phyloP scores from a whole-genome alignment of 495 filamentous ascomycete species.

The Lineolata rhizophorae region DNA sequence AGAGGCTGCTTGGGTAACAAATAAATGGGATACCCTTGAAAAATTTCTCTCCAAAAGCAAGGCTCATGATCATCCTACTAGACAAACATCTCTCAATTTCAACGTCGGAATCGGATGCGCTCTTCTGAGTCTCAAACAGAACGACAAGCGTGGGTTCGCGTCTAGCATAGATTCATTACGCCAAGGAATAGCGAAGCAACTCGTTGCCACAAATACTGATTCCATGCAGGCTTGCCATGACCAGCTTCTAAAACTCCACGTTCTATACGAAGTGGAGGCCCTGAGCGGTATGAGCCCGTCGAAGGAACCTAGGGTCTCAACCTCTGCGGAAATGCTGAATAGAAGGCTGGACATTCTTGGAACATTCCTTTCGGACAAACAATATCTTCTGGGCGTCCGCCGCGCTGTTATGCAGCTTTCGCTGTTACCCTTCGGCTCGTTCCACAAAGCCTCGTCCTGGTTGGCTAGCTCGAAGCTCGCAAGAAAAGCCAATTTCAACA shows the following conservation, averaged over 20 bases:
- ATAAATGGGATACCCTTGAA: slow-evolving; percentile 54
- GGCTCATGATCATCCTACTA: too few relatives aligned
- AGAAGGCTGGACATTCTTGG: slow-evolving; percentile 67
- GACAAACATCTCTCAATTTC: slow-evolving; percentile 41
- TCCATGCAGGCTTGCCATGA: slow-evolving; percentile 71
- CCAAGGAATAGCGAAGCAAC: slow-evolving; percentile 43
- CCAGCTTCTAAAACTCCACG: slow-evolving; percentile 61
- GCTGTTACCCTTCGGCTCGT: slow-evolving; percentile 23
- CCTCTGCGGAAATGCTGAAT: slow-evolving; percentile 36
- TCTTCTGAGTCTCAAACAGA: slow-evolving; percentile 38
- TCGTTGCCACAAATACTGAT: slow-evolving; percentile 50
- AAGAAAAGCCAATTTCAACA: slow-evolving; percentile 58
- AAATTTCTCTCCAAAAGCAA: slow-evolving; percentile 34
- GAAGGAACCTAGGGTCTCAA: slow-evolving; percentile 19
- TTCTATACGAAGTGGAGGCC: slow-evolving; percentile 65
- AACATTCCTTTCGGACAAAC: slow-evolving; percentile 72
- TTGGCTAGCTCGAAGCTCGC: slow-evolving; percentile 67
- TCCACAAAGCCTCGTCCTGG: slow-evolving; percentile 65
- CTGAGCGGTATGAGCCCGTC: slow-evolving; percentile 32
- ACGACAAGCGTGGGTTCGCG: slow-evolving; percentile 30
- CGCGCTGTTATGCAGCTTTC: slow-evolving; percentile 66
- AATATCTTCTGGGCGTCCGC: slow-evolving; percentile 76
- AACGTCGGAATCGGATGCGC: slow-evolving; percentile 59
- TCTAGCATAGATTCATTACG: slow-evolving; percentile 39
- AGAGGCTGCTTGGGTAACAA: slow-evolving; percentile 79